Conservation (phyloP, 768 basidiomycete species). For the Boletus insuetus region DNA sequence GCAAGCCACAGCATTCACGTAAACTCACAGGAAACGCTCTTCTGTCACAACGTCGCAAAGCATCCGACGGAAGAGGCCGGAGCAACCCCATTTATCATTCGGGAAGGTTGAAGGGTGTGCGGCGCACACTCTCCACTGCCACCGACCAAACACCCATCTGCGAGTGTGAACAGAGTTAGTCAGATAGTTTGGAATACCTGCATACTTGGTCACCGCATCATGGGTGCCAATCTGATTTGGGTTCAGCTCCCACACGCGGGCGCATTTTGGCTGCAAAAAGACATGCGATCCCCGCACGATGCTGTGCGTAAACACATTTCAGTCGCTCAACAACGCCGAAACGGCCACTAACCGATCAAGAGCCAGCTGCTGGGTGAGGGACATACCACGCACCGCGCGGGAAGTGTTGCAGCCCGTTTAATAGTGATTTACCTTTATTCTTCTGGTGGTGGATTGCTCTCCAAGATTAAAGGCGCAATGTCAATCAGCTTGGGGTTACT, state of each 20-base stretch:
- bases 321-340: neutral
- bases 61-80: neutral
- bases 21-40: neutral
- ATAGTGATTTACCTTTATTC: neutral
- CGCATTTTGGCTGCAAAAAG: neutral
- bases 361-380: neutral
- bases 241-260: neutral
- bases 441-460: neutral
- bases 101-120: neutral
- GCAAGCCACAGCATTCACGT: neutral
- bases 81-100: neutral
- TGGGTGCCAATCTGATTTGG: neutral
- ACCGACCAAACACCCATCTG: neutral
- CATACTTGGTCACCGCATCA: neutral
- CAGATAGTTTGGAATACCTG: slow-evolving; percentile 4
- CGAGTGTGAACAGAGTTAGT: slow-evolving; percentile 4
- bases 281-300: slow-evolving; percentile 5
- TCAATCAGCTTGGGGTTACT: neutral
- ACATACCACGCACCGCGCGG: neutral
- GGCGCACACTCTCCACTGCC: neutral
- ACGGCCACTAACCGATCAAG: neutral
- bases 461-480: neutral
- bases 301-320: slow-evolving; percentile 2
- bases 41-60: neutral
- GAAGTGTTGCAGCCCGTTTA: neutral